These are phyloP conservation scores for Phialophora verrucosa DNA, from an alignment of 2,329 filamentous ascomycete genomes.

Conservation along the genomic window DNA sequence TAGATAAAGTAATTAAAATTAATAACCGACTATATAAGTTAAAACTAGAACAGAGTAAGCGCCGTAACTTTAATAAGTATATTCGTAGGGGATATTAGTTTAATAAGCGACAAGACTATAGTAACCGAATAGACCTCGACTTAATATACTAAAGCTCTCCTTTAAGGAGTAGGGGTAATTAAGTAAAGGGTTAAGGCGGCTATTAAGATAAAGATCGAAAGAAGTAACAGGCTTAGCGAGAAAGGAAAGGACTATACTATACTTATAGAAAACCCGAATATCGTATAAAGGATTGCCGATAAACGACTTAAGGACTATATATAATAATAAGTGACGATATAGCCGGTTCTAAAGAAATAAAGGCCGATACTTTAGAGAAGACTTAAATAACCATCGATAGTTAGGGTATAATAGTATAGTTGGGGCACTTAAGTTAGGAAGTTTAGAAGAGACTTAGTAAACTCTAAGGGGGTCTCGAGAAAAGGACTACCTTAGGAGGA, in stretches of 20 bases:
- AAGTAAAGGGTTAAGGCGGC: not conserved
- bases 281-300: not conserved
- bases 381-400: not conserved
- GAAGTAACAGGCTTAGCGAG: not conserved
- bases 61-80: too few relatives aligned
- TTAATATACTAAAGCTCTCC: not conserved
- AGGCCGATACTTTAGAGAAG: not conserved
- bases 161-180: not conserved
- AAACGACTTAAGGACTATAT: not conserved
- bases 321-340: not conserved
- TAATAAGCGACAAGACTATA: not conserved
- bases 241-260: not conserved
- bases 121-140: not conserved
- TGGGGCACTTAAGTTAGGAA: not conserved
- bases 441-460: not conserved
- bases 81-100: not conserved
- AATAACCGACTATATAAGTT: not conserved
- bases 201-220: not conserved
- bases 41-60: not conserved
- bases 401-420: not conserved
- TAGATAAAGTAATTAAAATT: not conserved
- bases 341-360: not conserved
- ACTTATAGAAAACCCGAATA: not conserved
- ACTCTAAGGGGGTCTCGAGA: not conserved
- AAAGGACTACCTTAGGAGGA: too few relatives aligned